Conservation (phyloP, 108 stramenopile species). For the Aureococcus anophagefferens region DNA sequence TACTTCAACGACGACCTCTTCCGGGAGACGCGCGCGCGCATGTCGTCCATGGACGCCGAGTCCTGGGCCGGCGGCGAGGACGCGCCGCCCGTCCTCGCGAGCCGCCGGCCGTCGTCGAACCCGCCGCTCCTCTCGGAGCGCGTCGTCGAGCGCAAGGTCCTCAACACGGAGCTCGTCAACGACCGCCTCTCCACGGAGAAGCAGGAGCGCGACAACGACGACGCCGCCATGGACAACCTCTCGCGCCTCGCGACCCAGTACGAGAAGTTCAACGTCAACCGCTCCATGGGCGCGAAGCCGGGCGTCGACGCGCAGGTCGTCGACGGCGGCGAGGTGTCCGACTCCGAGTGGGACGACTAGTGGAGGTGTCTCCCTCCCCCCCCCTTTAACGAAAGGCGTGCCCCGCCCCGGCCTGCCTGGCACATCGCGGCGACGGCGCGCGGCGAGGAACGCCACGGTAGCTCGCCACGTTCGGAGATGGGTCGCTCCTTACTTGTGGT, state of each 20-base stretch:
- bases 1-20: slow-evolving; percentile 5
- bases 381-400: no score
- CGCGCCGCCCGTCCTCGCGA: not conserved
- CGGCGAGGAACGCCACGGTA: no score
- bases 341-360: no score
- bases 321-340: not conserved
- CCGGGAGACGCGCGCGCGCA: not conserved
- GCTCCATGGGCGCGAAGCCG: not conserved
- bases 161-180: not conserved
- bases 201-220: not conserved
- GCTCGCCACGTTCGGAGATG: no score
- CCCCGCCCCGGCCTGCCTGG: no score
- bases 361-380: no score
- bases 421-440: no score
- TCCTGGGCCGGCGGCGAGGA: not conserved
- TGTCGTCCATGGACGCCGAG: not conserved
- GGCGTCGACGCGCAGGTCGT: not conserved
- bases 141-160: not conserved
- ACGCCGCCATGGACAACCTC: not conserved
- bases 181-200: not conserved
- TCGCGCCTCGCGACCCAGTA: not conserved
- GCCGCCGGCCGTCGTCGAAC: not conserved
- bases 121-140: not conserved
- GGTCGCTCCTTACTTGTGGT: no score
- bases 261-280: not conserved